Base-by-base conservation (phyloP, 768 basidiomycete species). In the Melanogaster broomeanus region DNA sequence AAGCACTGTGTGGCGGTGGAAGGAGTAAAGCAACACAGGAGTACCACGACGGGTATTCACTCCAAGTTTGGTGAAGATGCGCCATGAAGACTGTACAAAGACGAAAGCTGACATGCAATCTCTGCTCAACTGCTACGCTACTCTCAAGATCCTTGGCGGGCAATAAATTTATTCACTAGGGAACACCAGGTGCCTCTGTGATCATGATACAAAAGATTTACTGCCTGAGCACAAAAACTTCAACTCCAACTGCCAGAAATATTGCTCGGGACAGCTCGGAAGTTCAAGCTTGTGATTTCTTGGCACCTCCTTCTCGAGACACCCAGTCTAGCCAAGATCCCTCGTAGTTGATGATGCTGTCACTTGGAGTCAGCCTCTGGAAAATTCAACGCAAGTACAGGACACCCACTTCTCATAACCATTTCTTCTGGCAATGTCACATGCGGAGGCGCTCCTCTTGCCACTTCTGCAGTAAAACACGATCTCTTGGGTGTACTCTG, bases 381-480 rank as follows among this genome's bases (percentile, higher is more conserved):
- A 19, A 44, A 4, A 45, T 28, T 28, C 27, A 31, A 40, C n/a
- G 39, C 47, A 35, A 28, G 27, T 31, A 24, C 39, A 41, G 3
- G 28, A 18, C 12, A 70, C 86, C 41, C 61, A 92, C 91, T 90
- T 90, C 46, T 75, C 82, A 60, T 80, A 97, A 5, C 94, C 93
- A 62, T 86, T 88, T 55, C 88, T 74, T 61, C 82, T 84, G 0
- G 92, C 90, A 38, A 90, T 78, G 62, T 96, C 91, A 48, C 86
- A 77, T 3, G 95, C 95, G 11, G 86, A 82, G 3, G 86, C 76
- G 54, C 90, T 90, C 42, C 95, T 79, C 68, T 82, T 84, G 11
- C 95, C 95, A 49, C 91, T 92, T 42, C 93, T 79, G 69, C 95
- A 98, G 72, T 93, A 96, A 67, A 95, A 93, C 27, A 88, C 83